A percentile compares a stretch with the other conserved stretches of the same genome.
phyloP scores from a whole-genome alignment of 106 monocot genomes.

The Acanthochlamys bracteata region DNA sequence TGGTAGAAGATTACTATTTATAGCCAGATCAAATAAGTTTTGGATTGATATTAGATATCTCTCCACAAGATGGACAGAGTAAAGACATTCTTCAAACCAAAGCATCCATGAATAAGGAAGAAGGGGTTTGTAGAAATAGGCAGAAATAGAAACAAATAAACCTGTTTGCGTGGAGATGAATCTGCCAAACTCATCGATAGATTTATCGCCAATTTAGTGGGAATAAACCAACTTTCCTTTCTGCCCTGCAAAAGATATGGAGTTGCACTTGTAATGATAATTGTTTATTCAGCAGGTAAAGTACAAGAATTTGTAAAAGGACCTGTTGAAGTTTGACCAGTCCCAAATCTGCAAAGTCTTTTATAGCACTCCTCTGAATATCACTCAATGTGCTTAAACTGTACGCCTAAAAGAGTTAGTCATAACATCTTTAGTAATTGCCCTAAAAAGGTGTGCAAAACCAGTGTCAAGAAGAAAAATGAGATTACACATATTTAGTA shows the following conservation, averaged over 20 bases:
- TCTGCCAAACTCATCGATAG: conserved; percentile 93
- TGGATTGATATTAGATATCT: too few species aligned
- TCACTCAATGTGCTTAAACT: conserved; percentile 77
- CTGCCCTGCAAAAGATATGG: conserved; percentile 55
- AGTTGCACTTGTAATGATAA: background rate
- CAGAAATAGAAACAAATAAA: conserved; percentile 9
- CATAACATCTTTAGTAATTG: background rate
- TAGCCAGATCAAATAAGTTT: too few species aligned
- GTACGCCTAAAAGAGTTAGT: conserved; percentile 59
- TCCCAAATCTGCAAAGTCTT: conserved; percentile 81
- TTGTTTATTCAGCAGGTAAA: background rate
- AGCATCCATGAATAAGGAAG: too few species aligned
- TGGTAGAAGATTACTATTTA: too few species aligned
- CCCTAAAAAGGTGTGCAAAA: background rate
- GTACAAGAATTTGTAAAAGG: background rate
- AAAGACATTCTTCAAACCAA: too few species aligned
- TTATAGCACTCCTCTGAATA: conserved; percentile 70
- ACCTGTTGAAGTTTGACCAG: conserved; percentile 94
- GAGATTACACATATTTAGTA: too few species aligned
- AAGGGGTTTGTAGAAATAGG: too few species aligned
- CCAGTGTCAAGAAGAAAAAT: background rate
- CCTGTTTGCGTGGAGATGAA: conserved; percentile 78
- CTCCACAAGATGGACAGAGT: too few species aligned
- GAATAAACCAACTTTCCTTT: conserved; percentile 96
- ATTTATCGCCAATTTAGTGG: conserved; percentile 87